Evolutionary conservation across 2,329 filamentous ascomycete genomes (phyloP).

Genomic region (Annulohypoxylon truncatum): DNA sequence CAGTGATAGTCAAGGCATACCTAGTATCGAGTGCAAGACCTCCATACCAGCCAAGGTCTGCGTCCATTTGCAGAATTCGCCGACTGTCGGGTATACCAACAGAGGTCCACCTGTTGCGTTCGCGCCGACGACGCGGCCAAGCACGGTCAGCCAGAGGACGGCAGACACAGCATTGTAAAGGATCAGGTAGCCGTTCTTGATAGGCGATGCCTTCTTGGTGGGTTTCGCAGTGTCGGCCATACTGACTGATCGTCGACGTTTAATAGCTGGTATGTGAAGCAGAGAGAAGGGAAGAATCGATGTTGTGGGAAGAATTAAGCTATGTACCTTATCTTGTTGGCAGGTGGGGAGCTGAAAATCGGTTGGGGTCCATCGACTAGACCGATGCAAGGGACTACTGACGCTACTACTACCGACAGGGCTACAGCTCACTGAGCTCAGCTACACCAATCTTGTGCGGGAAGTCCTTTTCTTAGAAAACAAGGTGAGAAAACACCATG

Average conservation of each 20-base stretch:
- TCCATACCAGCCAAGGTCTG: constrained; percentile 88
- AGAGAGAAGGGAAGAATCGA: neutral
- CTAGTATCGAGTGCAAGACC: constrained; percentile 81
- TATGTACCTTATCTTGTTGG: neutral
- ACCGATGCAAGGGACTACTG: constrained; percentile 12
- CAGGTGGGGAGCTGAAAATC: constrained; percentile 16
- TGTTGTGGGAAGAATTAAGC: constrained; percentile 19
- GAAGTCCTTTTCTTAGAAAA: too few relatives aligned
- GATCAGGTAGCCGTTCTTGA: constrained; percentile 78
- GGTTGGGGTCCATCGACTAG: constrained; percentile 11
- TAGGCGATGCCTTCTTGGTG: constrained; percentile 53
- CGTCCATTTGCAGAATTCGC: constrained; percentile 78
- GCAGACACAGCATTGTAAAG: constrained; percentile 86
- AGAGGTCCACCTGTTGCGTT: constrained; percentile 66
- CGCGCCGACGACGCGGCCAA: constrained; percentile 72
- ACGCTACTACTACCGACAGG: too few relatives aligned
- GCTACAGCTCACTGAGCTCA: too few relatives aligned
- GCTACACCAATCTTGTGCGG: too few relatives aligned
- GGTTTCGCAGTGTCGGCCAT: constrained; percentile 44
- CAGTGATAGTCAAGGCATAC: constrained; percentile 58
- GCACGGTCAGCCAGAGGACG: constrained; percentile 80
- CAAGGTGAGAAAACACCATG: too few relatives aligned
- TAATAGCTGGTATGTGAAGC: constrained; percentile 13
- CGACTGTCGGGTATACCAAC: constrained; percentile 70
- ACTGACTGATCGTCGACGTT: constrained; percentile 10